Evolutionary conservation across 768 basidiomycete species (phyloP).

Genomic region (Boletus rex-veris): DNA sequence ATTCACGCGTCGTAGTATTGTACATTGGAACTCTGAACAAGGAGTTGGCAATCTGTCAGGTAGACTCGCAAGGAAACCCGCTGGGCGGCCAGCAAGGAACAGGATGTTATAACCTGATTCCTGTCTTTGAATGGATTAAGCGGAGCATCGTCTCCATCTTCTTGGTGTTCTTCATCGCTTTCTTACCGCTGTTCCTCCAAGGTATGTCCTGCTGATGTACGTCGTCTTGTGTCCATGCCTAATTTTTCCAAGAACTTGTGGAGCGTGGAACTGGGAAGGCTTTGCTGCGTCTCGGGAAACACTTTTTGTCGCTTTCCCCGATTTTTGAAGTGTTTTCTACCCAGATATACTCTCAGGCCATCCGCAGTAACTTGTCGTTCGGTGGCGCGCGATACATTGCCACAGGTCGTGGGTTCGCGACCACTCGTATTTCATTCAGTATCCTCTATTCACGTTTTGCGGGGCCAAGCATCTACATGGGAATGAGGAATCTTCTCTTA

Average conservation of each 20-base stretch:
- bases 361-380: slow-evolving; percentile 93
- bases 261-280: slow-evolving; percentile 97
- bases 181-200: slow-evolving; percentile 94
- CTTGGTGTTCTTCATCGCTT: slow-evolving; percentile 98
- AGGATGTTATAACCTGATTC: slow-evolving; percentile 88
- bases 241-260: slow-evolving; percentile 65
- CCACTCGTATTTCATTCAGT: slow-evolving; percentile 91
- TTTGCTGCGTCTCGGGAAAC: slow-evolving; percentile 88
- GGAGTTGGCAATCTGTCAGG: slow-evolving; percentile 81
- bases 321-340: slow-evolving; percentile 99
- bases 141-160: slow-evolving; percentile 97
- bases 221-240: slow-evolving; percentile 1
- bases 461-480: slow-evolving; percentile 99
- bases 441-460: slow-evolving; percentile 98
- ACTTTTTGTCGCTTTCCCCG: slow-evolving; percentile 95
- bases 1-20: slow-evolving; percentile 51
- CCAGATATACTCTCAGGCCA: slow-evolving; percentile 96
- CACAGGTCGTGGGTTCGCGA: slow-evolving; percentile 98
- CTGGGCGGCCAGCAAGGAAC: slow-evolving; percentile 76
- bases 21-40: slow-evolving; percentile 97
- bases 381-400: slow-evolving; percentile 99
- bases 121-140: slow-evolving; percentile 97
- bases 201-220: slow-evolving; percentile 44
- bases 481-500: slow-evolving; percentile 88
- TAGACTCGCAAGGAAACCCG: slow-evolving; percentile 76